These are phyloP conservation scores for Coffea eugenioides DNA, from an alignment of 257 asterid species.

Conservation along the genomic window DNA sequence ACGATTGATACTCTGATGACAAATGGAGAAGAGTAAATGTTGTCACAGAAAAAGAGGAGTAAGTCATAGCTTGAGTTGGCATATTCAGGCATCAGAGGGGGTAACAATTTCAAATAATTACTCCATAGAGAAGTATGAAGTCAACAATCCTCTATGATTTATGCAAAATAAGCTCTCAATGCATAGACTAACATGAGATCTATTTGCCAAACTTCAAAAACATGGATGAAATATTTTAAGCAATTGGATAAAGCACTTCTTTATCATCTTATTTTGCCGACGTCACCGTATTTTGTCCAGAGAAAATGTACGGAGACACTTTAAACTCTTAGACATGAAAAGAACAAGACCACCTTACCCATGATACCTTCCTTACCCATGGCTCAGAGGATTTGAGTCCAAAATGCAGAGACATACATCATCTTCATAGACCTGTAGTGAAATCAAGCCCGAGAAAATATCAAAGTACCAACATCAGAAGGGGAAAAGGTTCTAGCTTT, in stretches of 20 bases:
- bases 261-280: background rate
- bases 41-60: background rate
- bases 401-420: constrained; percentile 86
- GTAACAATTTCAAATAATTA: background rate
- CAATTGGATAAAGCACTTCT: background rate
- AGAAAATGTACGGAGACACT: constrained; percentile 8
- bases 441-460: constrained; percentile 25
- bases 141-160: background rate
- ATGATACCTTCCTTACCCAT: constrained; percentile 99
- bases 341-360: constrained; percentile 16
- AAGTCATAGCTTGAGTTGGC: background rate
- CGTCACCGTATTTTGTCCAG: background rate
- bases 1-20: background rate
- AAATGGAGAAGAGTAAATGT: background rate
- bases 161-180: background rate
- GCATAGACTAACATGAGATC: background rate
- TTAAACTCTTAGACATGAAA: background rate
- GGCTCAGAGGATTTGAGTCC: constrained; percentile 81
- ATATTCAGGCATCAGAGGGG: background rate
- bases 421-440: constrained; percentile 81
- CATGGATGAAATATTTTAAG: background rate
- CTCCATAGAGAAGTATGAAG: background rate
- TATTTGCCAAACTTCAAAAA: background rate
- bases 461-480: constrained; percentile 17
- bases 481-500: background rate